Evolutionary conservation across 768 basidiomycete species (phyloP).

Genomic region (Leccinum barrowsii): DNA sequence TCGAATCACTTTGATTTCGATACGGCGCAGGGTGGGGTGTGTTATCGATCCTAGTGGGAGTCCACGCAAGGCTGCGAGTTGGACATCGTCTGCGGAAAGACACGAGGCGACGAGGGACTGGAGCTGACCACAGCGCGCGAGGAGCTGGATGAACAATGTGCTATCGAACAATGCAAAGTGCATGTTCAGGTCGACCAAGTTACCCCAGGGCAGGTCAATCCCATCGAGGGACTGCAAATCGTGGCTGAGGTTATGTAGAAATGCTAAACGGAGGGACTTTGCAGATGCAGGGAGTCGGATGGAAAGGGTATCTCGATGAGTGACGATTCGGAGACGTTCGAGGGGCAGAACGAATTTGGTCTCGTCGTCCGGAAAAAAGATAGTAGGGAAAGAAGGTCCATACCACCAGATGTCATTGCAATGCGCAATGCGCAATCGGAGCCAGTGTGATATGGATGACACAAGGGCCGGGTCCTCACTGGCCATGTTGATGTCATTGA

Average conservation of each 20-base stretch:
- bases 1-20: constrained; percentile 31
- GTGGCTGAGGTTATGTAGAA: constrained; percentile 18
- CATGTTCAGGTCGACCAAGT: constrained; percentile 24
- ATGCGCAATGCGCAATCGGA: constrained; percentile 19
- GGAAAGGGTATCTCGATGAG: constrained; percentile 10
- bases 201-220: constrained; percentile 27
- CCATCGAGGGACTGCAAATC: constrained; percentile 23
- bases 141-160: constrained; percentile 20
- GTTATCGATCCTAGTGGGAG: constrained; percentile 13
- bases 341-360: constrained; percentile 4
- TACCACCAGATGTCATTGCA: constrained; percentile 33
- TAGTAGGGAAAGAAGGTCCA: constrained; percentile 22
- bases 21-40: constrained; percentile 16
- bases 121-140: constrained; percentile 21
- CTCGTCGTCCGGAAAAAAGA: constrained; percentile 11
- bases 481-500: constrained; percentile 22
- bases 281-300: constrained; percentile 17
- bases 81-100: constrained; percentile 20
- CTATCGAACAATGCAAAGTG: constrained; percentile 27
- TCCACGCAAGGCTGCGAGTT: constrained; percentile 7
- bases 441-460: constrained; percentile 17
- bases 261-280: constrained; percentile 16
- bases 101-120: constrained; percentile 22
- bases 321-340: constrained; percentile 21
- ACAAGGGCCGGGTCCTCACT: constrained; percentile 1